A percentile compares a stretch with the other conserved stretches of the same genome.
Conservation (phyloP, 1,139 yeast genomes). For the Torulaspora globosa region DNA sequence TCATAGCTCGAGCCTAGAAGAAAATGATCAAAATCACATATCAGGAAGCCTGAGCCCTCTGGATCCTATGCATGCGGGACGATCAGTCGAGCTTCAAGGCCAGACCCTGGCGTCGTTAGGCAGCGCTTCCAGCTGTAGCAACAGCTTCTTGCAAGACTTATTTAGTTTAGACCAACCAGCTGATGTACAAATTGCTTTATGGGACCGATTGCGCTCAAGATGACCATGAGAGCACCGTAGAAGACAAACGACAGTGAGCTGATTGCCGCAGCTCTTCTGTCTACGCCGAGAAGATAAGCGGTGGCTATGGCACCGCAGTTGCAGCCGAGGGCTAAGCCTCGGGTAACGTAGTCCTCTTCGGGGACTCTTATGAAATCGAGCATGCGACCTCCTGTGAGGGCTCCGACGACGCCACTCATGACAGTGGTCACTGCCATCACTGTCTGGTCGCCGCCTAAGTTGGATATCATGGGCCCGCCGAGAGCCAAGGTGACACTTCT, state of each 20-base stretch:
- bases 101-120: neutral
- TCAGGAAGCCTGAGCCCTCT: neutral
- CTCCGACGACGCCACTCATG: constrained; percentile 73
- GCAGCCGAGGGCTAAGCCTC: constrained; percentile 73
- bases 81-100: neutral
- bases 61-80: neutral
- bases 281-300: constrained; percentile 62
- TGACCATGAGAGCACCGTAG: constrained; percentile 70
- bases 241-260: constrained; percentile 66
- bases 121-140: neutral
- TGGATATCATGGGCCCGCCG: constrained; percentile 65
- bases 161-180: constrained; percentile 11
- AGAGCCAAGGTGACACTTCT: constrained; percentile 78
- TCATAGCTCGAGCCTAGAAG: neutral
- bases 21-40: neutral
- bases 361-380: constrained; percentile 47
- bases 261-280: constrained; percentile 79
- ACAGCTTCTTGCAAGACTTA: neutral
- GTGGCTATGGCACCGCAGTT: constrained; percentile 83
- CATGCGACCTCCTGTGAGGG: constrained; percentile 57
- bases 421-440: constrained; percentile 79
- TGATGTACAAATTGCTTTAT: constrained; percentile 19
- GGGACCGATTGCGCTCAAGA: constrained; percentile 49
- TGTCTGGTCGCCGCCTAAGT: constrained; percentile 61
- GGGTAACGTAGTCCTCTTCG: constrained; percentile 63